Evolutionary conservation across 2,329 filamentous ascomycete genomes (phyloP), one percentile per base, ranked within the genome.

Genomic region (Penicillium sumatraense): DNA sequence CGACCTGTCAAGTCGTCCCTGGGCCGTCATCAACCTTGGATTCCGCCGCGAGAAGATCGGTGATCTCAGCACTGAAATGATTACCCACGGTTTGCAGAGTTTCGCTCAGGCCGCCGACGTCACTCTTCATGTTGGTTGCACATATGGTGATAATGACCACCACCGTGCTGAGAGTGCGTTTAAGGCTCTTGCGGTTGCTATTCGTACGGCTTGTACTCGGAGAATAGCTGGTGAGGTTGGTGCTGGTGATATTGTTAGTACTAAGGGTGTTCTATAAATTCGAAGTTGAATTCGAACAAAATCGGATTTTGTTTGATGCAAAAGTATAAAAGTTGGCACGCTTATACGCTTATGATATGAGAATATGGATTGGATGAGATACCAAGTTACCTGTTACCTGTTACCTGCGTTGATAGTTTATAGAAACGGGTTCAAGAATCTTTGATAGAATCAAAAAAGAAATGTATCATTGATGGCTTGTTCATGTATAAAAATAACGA

Each of bases 141-240:
- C 96, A 53, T 85, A 91, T 60, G 95, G 95, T 49, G 85, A 89
- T 59, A 99, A 98, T 76, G 95, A 98, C 77, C 95, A 98, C 77
- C 95, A 98, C 79, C 83, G 93, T 55, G 93, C 95, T 9, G 95
- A 98, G 84, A 95, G 90, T 73, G 95, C 93, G 14, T 97, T 99
- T 78, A 99, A 99, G 84, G 95, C 95, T 44, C 77, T 98, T 63
- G 95, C 95, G 0, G 86, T 97, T 41, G 95, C 95, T 7, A 83
- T 96, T 52, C 83, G 89, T 66, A 84, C 84, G 74, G 95, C 95
- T 9, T 93, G 88, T 46, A 83, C 84, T 48, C 83, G 86, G 65
- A 83, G 86, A 65, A 86, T 93, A 27, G 84, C 86, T 38, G 91
- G 91, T 10, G 88, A 96, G 45, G 85, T 88, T 44, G 91, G 89